Base-by-base conservation (phyloP, 768 basidiomycete genomes). In the Amanita thiersii region DNA sequence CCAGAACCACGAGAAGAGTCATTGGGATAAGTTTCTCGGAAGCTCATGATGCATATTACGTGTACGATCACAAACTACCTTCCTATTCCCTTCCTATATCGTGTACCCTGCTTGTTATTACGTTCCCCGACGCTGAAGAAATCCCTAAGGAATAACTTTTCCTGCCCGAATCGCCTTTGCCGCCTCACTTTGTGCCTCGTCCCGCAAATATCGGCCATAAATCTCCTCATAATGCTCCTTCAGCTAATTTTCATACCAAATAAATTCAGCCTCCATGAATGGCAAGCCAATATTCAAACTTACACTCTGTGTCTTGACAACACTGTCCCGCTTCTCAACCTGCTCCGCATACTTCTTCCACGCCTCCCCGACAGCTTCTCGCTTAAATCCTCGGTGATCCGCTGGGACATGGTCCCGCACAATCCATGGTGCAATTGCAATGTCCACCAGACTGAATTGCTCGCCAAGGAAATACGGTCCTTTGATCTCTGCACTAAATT, bases 151-250 rank as follows among this genome's bases (percentile, higher is more conserved):
- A 53, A 75, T 57, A 5, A 47, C 42, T 45, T 59, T 56, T 3
- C 73, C 72, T 19, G 62, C 64, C 35, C 72, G 61, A 9, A 66
- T 67, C 4, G 73, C 75, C 46, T 72, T 73, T 0, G 74, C 74
- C 21, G 64, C 68, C 38, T 71, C 72, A 45, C 72, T 70, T 53
- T 73, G 67, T 2, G 74, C 69, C 48, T 77, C 73, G 48, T 81
- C 68, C 5, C 67, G 65, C 29, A 81, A 58, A 52, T 77, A 81
- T 3, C 77, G 67, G 5, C 61, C 68, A 45, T 73, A 74, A 1
- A 79, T 70, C 37, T 64, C 65, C 3, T 58, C 55, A 33, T 70
- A 65, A 50, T 78, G 67, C 34, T 61, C 52, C 31, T 41, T 47
- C 21, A 29, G 26, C n/a, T n/a, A n/a, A n/a, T 29, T 67, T 57